phyloP scores from a whole-genome alignment of 768 basidiomycete genomes.

The Podaxis rugospora region DNA sequence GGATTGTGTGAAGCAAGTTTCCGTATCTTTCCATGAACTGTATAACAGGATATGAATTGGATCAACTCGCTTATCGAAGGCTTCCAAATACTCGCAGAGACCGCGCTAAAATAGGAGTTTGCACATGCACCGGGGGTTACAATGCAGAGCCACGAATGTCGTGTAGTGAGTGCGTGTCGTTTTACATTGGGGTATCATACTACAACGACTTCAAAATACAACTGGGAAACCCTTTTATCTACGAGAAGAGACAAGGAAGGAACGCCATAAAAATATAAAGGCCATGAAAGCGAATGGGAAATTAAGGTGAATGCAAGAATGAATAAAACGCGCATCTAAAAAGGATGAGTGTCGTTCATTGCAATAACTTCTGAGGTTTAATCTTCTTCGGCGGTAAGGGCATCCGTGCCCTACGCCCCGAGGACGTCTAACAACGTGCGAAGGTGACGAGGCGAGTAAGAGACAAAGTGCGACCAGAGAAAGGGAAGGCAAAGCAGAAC shows the following conservation, averaged over 20 bases:
- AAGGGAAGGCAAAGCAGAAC: not conserved
- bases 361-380: not conserved
- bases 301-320: slow-evolving; percentile 2
- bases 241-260: not conserved
- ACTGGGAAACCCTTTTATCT: not conserved
- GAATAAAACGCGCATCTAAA: not conserved
- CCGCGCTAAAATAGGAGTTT: not conserved
- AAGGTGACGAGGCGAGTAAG: not conserved
- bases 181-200: slow-evolving; percentile 11
- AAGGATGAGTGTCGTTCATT: not conserved
- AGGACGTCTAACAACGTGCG: not conserved
- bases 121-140: not conserved
- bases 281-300: not conserved
- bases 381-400: not conserved
- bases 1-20: not conserved
- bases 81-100: not conserved
- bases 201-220: slow-evolving; percentile 4
- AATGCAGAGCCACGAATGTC: not conserved
- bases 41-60: not conserved
- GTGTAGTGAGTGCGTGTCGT: not conserved
- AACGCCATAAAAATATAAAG: slow-evolving; percentile 6
- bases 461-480: slow-evolving; percentile 26
- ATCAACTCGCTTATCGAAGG: not conserved
- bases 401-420: not conserved
- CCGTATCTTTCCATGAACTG: not conserved